Percentiles rank a stretch among this genome's conserved stretches.
phyloP scores from a whole-genome alignment of 176 grass and related monocot genomes.

The Melocanna baccifera region DNA sequence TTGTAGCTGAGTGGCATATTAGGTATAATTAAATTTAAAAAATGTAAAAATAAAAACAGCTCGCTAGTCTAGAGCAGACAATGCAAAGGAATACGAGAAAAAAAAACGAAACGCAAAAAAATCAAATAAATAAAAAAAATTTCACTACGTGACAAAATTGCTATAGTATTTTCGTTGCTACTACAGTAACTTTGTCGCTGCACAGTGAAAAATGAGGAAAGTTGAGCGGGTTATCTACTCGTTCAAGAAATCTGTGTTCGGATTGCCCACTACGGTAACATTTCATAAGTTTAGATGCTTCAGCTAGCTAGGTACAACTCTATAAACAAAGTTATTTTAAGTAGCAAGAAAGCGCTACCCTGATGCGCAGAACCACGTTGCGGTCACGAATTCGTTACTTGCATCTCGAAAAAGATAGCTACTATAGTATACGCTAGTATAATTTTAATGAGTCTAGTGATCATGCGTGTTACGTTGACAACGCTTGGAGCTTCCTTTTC shows the following conservation, averaged over 20 bases:
- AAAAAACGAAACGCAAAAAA: too few relatives aligned
- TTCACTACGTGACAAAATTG: too few relatives aligned
- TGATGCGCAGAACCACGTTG: background rate
- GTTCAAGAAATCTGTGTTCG: background rate
- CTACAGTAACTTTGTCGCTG: too few relatives aligned
- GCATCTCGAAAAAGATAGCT: background rate
- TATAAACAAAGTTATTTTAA: conserved; percentile 4
- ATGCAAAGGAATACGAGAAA: too few relatives aligned
- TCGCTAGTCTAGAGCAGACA: too few relatives aligned
- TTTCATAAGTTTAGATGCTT: conserved; percentile 27
- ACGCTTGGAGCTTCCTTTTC: conserved; percentile 2
- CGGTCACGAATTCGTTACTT: background rate
- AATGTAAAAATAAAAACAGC: too few relatives aligned
- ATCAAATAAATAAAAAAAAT: too few relatives aligned
- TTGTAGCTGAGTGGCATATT: too few relatives aligned
- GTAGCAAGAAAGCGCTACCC: conserved; percentile 2
- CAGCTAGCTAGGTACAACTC: conserved; percentile 16
- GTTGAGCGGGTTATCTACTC: too few relatives aligned
- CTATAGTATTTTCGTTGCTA: too few relatives aligned
- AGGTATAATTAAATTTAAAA: too few relatives aligned
- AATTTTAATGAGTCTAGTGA: background rate
- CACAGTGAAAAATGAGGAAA: too few relatives aligned
- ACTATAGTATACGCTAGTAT: background rate
- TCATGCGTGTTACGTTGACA: conserved; percentile 37
- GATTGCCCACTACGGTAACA: conserved; percentile 33